Evolutionary conservation across 345 rosid species (phyloP), one percentile per base, ranked within the genome.

Genomic region (Linum tenue): DNA sequence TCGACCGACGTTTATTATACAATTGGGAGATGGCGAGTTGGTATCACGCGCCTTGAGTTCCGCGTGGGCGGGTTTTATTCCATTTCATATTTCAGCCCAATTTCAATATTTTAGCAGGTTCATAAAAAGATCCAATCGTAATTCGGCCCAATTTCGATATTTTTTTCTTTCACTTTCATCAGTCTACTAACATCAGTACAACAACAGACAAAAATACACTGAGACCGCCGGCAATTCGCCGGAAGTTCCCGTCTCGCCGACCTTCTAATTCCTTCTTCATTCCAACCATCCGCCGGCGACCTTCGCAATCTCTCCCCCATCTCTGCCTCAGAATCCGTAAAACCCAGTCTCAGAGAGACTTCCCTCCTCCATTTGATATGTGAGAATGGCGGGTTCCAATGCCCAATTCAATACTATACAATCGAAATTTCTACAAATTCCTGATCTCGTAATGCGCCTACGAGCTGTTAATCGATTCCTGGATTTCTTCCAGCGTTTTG

Each of bases 401-500:
- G 6, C 6, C 6, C 6, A 11, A 1, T 48, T 48, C 53, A 48
- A 9, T 15, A 0, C 1, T 9, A 0, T 22, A 0, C 31, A 22
- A 22, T 22, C 31, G 1, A 22, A 22, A 22, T 22, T 22, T 22
- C 31, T 22, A 1, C 31, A 22, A 22, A 22, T 22, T 22, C 31
- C 31, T 22, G 31, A 0, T 22, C 31, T 22, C 31, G 1, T 22
- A 22, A 22, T 22, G 0, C 31, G 31, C 31, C 81, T 72, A 76
- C 64, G 85, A 64, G 53, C 81, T 48, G 53, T 48, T 81, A 78
- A 92, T 87, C 78, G 72, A 70, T 7, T 80, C 81, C 75, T 92
- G 97, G 56, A 92, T 90, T 75, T 92, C 90, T 77, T 90, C 98
- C 10, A 90, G 78, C 0, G 98, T 90, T 70, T 87, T 92, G 57